phyloP scores from a whole-genome alignment of 352 stramenopile genomes.

The Bremia lactucae region DNA sequence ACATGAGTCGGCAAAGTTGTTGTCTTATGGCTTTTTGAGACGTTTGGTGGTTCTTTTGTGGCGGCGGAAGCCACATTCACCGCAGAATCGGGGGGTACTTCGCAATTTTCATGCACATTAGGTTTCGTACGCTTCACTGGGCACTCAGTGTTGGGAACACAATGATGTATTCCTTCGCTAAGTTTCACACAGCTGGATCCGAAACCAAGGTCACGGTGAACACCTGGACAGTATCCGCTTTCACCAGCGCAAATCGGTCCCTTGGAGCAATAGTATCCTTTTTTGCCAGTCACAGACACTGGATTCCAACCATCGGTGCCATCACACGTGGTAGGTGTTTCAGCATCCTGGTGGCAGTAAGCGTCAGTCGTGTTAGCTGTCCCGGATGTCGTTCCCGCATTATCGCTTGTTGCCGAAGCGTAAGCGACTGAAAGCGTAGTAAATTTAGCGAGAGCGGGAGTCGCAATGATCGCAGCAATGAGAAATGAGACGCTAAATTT shows the following conservation, averaged over 20 bases:
- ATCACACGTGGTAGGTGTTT: conserved; percentile 16
- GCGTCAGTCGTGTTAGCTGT: neutral
- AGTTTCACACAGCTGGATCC: conserved; percentile 18
- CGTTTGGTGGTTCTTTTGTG: neutral
- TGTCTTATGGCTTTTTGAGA: neutral
- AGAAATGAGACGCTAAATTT: conserved; percentile 24
- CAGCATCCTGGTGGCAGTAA: conserved; percentile 11
- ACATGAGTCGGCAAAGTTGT: neutral
- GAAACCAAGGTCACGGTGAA: conserved; percentile 14
- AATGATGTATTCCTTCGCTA: conserved; percentile 14
- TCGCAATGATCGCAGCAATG: conserved; percentile 11
- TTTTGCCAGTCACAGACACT: conserved; percentile 19
- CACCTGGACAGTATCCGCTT: conserved; percentile 15
- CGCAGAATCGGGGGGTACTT: conserved; percentile 10
- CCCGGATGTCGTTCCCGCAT: neutral
- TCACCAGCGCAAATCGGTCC: conserved; percentile 15
- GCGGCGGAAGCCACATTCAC: neutral
- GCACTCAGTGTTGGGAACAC: conserved; percentile 19
- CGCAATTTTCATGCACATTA: conserved; percentile 4
- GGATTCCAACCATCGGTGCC: conserved; percentile 21
- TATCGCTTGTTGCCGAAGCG: conserved; percentile 3
- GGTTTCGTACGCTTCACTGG: neutral
- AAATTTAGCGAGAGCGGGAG: conserved; percentile 5
- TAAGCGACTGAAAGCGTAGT: conserved; percentile 1
- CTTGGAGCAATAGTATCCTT: conserved; percentile 23